phyloP scores from a whole-genome alignment of 140 eudicot species.

The Flaveria floridana region DNA sequence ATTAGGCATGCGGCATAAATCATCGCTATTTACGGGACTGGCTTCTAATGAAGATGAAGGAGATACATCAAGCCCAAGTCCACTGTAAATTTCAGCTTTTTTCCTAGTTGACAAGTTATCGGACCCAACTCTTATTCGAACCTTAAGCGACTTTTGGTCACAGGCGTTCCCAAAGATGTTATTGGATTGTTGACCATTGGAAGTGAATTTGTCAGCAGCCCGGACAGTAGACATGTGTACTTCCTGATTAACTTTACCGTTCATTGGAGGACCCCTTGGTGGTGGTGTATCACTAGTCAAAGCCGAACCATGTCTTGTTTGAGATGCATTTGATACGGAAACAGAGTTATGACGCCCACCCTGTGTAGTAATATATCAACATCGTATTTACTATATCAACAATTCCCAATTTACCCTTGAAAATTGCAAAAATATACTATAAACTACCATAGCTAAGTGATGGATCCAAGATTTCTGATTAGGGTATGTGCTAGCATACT shows the following conservation, averaged over 20 bases:
- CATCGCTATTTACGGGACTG: slow-evolving; percentile 66
- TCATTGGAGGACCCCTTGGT: slow-evolving; percentile 36
- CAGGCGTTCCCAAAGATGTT: slow-evolving; percentile 46
- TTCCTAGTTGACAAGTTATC: slow-evolving; percentile 75
- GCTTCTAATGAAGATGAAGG: slow-evolving; percentile 82
- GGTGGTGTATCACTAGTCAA: slow-evolving; percentile 31
- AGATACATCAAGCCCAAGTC: slow-evolving; percentile 94
- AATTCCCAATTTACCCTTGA: background rate
- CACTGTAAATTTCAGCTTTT: slow-evolving; percentile 92
- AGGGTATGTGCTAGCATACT: background rate
- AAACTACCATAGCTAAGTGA: background rate
- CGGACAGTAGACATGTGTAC: slow-evolving; percentile 34
- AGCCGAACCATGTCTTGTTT: slow-evolving; percentile 43
- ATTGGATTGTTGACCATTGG: slow-evolving; percentile 39
- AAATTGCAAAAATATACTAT: background rate
- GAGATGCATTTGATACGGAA: slow-evolving; percentile 45
- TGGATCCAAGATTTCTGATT: background rate
- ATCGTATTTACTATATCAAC: slow-evolving; percentile 4
- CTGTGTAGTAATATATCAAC: slow-evolving; percentile 42
- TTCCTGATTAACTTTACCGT: slow-evolving; percentile 42
- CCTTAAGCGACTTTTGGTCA: slow-evolving; percentile 72
- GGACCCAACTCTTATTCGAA: slow-evolving; percentile 76
- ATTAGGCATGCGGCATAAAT: slow-evolving; percentile 41
- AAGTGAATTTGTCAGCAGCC: slow-evolving; percentile 44
- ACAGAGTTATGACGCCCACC: slow-evolving; percentile 52